Evolutionary conservation across 257 asterid genomes (phyloP), one percentile per base, ranked within the genome.

Genomic region (Solanum verrucosum): DNA sequence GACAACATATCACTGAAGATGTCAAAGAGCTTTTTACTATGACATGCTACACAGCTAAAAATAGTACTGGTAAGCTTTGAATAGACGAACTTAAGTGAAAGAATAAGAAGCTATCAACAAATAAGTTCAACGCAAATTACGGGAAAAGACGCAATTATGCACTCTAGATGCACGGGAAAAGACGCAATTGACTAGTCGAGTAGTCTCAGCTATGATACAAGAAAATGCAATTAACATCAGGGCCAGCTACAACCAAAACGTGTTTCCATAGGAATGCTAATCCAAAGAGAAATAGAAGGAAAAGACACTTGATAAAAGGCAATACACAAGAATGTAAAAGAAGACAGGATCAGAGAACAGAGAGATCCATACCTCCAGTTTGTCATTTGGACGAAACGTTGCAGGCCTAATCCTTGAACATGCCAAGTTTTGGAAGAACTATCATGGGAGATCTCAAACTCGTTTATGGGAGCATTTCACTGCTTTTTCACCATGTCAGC

Each of bases 341-440:
- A 75, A 35, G 40, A 60, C 29, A 84, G 37, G 79, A 81, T 35
- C 35, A 75, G 21, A 74, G 31, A 78, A 25, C 23, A 72, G 23
- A 8, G 34, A 84, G 74, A 37, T 31, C 87, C 75, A 73, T 87
- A 97, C 99, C 99, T 94, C 99, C 99, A 97, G 91, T 97, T 96
- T 90, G 99, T 97, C 99, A 96, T 97, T 90, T 96, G 99, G 89
- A 96, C 94, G 86, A 97, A 97, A 81, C 99, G 98, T 79, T 95
- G 93, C 95, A 97, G 91, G 74, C 99, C 99, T 3, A 92, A 89
- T 90, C 99, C 99, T 7, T 67, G 93, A 31, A 97, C 99, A 86
- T 91, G 90, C 98, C 98, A 97, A 52, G 95, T 89, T 20, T 87
- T 89, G 84, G 92, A 90, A 88, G 90, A 71, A 87, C 88, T 88